Evolutionary conservation across 352 stramenopile species (phyloP).

Genomic region (Pythium aphanidermatum): DNA sequence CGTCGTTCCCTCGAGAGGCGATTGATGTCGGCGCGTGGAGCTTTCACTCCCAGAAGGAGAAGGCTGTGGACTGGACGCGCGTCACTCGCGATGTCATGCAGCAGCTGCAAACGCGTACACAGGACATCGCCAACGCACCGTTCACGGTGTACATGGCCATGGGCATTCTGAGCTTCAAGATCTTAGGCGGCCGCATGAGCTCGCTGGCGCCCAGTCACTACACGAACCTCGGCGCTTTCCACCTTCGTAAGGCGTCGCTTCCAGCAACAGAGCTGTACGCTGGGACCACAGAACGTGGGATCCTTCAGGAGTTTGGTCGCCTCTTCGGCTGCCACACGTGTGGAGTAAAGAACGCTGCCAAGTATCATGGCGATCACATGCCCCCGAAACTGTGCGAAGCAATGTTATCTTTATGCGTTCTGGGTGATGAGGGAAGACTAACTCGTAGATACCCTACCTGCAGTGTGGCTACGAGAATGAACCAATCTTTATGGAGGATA

Average conservation of each 20-base stretch:
- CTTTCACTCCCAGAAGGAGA: background rate
- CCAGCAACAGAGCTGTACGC: conserved; percentile 73
- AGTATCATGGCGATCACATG: conserved; percentile 83
- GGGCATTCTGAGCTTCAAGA: conserved; percentile 66
- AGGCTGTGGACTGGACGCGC: too few species aligned
- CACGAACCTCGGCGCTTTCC: conserved; percentile 70
- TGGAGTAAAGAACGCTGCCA: conserved; percentile 49
- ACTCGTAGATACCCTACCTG: background rate
- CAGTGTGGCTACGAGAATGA: conserved; percentile 56
- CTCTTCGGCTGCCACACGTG: conserved; percentile 83
- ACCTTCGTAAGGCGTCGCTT: conserved; percentile 66
- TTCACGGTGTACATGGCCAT: conserved; percentile 66
- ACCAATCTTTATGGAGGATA: conserved; percentile 32
- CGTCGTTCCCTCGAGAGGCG: conserved; percentile 21
- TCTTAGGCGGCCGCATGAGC: conserved; percentile 65
- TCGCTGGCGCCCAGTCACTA: conserved; percentile 72
- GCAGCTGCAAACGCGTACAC: conserved; percentile 9
- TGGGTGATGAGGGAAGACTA: background rate
- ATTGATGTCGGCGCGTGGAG: too few species aligned
- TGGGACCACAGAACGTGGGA: conserved; percentile 41
- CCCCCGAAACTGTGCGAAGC: conserved; percentile 67
- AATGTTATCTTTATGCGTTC: background rate
- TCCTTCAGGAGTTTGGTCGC: conserved; percentile 77
- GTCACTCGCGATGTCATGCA: background rate
- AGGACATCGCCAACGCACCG: conserved; percentile 22